Evolutionary conservation across 2,329 filamentous ascomycete species (phyloP).

Genomic region (Akanthomyces uredinophilus): DNA sequence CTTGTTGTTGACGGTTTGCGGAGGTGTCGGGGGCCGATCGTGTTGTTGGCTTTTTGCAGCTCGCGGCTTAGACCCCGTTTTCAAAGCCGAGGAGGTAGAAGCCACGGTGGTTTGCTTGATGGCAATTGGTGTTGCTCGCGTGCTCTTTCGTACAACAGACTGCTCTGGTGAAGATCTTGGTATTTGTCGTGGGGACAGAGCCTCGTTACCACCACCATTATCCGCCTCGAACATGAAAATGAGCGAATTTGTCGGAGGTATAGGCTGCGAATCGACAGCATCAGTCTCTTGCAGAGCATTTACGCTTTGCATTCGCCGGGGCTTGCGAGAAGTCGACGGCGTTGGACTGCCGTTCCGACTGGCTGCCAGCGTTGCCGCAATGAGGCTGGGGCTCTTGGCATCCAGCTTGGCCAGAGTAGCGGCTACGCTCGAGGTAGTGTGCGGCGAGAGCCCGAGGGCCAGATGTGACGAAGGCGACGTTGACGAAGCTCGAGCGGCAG

Average conservation of each 20-base stretch:
- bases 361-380: constrained; percentile 53
- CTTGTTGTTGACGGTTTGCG: background rate
- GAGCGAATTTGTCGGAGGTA: constrained; percentile 58
- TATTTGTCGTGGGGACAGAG: constrained; percentile 30
- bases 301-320: constrained; percentile 27
- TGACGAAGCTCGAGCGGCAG: constrained; percentile 13
- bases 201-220: constrained; percentile 24
- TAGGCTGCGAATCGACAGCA: constrained; percentile 46
- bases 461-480: constrained; percentile 6
- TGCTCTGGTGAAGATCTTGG: background rate
- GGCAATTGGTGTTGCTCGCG: background rate
- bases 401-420: constrained; percentile 24
- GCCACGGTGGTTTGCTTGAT: background rate
- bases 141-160: background rate
- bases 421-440: background rate
- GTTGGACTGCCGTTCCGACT: constrained; percentile 44
- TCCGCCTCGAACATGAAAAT: constrained; percentile 61
- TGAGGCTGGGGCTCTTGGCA: constrained; percentile 50
- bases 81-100: background rate
- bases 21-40: background rate
- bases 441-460: background rate
- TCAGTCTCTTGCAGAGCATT: constrained; percentile 24
- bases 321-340: constrained; percentile 22
- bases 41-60: background rate
- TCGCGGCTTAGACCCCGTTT: background rate